phyloP scores from a whole-genome alignment of 176 grass and related monocot species.

The Aegilops speltoides region DNA sequence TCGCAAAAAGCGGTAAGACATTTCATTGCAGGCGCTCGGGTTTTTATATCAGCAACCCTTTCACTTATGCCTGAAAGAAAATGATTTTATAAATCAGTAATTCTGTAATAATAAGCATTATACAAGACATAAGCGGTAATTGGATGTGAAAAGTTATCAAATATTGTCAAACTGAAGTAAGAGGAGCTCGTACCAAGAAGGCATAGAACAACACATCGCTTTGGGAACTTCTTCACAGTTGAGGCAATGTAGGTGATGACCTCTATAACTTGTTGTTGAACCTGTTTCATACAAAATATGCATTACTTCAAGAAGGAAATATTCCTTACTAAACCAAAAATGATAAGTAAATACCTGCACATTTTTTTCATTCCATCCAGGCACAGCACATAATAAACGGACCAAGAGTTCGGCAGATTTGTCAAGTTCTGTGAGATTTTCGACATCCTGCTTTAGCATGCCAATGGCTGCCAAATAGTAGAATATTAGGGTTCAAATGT shows the following conservation, averaged over 20 bases:
- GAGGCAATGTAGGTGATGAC: constrained; percentile 77
- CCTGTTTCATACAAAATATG: constrained; percentile 62
- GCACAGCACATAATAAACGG: constrained; percentile 90
- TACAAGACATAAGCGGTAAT: constrained; percentile 9
- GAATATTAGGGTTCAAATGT: constrained; percentile 14
- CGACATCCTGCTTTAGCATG: constrained; percentile 79
- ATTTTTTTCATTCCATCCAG: constrained; percentile 97
- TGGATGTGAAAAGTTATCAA: neutral
- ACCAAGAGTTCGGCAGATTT: constrained; percentile 80
- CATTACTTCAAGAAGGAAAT: constrained; percentile 20
- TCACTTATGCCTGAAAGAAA: constrained; percentile 78
- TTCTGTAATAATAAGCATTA: neutral
- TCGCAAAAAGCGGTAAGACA: constrained; percentile 93
- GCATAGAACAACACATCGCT: constrained; percentile 87
- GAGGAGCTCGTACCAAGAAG: constrained; percentile 58
- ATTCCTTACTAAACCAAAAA: constrained; percentile 3
- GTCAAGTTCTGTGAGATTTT: constrained; percentile 76
- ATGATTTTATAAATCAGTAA: neutral
- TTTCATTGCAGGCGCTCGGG: constrained; percentile 82
- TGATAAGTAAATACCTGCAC: constrained; percentile 66
- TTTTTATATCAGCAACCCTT: constrained; percentile 99
- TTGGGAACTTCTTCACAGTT: constrained; percentile 84
- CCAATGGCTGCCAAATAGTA: constrained; percentile 67
- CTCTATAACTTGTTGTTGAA: constrained; percentile 97
- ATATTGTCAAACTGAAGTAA: constrained; percentile 15